A percentile compares a stretch with the other conserved stretches of the same genome.
phyloP scores from a whole-genome alignment of 352 stramenopile species.

The Globisporangium solare region DNA sequence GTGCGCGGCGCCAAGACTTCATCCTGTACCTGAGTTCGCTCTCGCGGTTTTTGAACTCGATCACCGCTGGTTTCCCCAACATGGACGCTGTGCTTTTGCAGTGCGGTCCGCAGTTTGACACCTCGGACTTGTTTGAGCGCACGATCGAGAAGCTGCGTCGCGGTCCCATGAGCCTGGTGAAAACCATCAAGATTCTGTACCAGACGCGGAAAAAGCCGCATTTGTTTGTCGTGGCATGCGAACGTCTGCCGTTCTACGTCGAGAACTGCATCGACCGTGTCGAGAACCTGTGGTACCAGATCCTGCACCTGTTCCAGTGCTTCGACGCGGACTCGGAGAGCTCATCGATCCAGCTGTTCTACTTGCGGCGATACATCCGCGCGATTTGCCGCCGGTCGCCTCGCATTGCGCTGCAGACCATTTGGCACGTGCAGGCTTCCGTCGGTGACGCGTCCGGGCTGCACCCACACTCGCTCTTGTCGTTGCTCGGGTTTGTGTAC shows the following conservation, averaged over 20 bases:
- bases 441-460: constrained; percentile 47
- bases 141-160: constrained; percentile 47
- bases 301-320: constrained; percentile 76
- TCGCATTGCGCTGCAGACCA: constrained; percentile 71
- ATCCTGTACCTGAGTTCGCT: constrained; percentile 34
- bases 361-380: constrained; percentile 58
- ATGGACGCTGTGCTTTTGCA: constrained; percentile 29
- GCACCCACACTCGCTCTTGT: constrained; percentile 57
- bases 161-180: constrained; percentile 67
- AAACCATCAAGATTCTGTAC: constrained; percentile 78
- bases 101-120: constrained; percentile 15
- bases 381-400: constrained; percentile 67
- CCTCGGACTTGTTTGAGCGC: constrained; percentile 27
- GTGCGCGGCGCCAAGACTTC: constrained; percentile 54
- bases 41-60: constrained; percentile 30
- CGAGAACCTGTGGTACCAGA: constrained; percentile 77
- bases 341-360: constrained; percentile 55
- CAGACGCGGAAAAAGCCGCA: constrained; percentile 66
- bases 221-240: constrained; percentile 57
- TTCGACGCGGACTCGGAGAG: constrained; percentile 44
- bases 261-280: constrained; percentile 72
- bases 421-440: constrained; percentile 74
- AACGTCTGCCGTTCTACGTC: constrained; percentile 66
- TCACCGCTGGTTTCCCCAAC: constrained; percentile 21
- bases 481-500: constrained; percentile 63